Evolutionary conservation across 345 rosid genomes (phyloP), one percentile per base, ranked within the genome.

Genomic region (Microthlaspi erraticum): DNA sequence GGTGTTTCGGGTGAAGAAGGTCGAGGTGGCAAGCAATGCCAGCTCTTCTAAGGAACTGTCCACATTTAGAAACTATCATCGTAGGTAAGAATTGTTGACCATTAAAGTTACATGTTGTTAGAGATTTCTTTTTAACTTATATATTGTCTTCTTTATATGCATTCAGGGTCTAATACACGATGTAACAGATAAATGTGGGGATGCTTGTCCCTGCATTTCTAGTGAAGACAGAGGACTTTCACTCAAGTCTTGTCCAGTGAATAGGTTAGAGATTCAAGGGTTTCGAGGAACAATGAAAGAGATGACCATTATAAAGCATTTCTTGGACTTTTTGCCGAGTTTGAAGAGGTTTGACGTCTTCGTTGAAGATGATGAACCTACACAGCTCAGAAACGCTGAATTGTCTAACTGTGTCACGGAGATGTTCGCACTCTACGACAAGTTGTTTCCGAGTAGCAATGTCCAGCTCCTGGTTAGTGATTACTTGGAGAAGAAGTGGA

Each of bases 11-110:
- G 59, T 51, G 19, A 10, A n/a, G 1, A 33, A 10, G 44, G 6
- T 48, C 32, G 56, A 18, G 56, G 44, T 7, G 68, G 68, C 68
- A 64, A 64, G 68, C 44, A 37, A 23, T 50, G 48, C 59, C 48
- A 50, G 48, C 2, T 65, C 48, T 65, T 14, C 59, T 65, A n/a
- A n/a, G 45, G 5, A 49, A 64, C 1, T 49, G 37, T 36, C 70
- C 70, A 23, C 57, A 23, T 36, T 0, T 45, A 7, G 55, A 63
- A 33, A 10, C 10, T 63, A 19, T 45, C 11, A 7, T 46, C 43
- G n/a, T n/a, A n/a, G 26, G 26, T 23, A 23, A 6, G 11, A 13
- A 29, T 61, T 12, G 1, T 9, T 31, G 17, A 17, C 64, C 18
- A 12, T 57, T 16, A 23, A 56, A 61, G 44, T 10, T 12, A 57